Evolutionary conservation across 139 green algal species (phyloP).

Genomic region (Zygnema circumcarinatum): DNA sequence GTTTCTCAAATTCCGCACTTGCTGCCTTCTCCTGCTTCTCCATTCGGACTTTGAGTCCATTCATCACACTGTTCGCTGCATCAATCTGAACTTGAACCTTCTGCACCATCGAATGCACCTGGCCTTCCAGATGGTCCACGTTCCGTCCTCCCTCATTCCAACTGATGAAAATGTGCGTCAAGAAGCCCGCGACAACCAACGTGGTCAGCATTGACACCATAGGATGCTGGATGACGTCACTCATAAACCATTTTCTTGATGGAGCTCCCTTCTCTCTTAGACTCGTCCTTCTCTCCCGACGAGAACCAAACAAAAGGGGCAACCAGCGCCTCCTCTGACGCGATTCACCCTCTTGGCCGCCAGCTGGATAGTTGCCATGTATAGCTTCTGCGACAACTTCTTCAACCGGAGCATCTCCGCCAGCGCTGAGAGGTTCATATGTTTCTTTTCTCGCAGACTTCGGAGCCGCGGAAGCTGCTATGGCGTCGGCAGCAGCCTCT

Average conservation of each 20-base stretch:
- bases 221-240: conserved; percentile 7
- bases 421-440: too few species aligned
- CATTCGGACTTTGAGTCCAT: background rate
- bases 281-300: too few species aligned
- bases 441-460: too few species aligned
- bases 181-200: background rate
- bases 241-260: background rate
- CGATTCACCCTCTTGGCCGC: too few species aligned
- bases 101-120: background rate
- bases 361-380: too few species aligned
- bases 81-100: conserved; percentile 18
- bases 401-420: too few species aligned
- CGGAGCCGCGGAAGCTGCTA: too few species aligned
- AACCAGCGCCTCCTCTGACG: too few species aligned
- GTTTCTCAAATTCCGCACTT: background rate
- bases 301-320: too few species aligned
- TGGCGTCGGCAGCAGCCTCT: too few species aligned
- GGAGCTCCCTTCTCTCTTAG: too few species aligned
- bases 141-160: background rate
- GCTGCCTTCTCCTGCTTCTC: background rate
- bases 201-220: background rate
- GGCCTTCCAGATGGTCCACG: background rate
- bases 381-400: too few species aligned
- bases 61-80: background rate
- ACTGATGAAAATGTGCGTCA: background rate